Base-by-base conservation (phyloP, 148 eudicot species). In the Simmondsia chinensis region DNA sequence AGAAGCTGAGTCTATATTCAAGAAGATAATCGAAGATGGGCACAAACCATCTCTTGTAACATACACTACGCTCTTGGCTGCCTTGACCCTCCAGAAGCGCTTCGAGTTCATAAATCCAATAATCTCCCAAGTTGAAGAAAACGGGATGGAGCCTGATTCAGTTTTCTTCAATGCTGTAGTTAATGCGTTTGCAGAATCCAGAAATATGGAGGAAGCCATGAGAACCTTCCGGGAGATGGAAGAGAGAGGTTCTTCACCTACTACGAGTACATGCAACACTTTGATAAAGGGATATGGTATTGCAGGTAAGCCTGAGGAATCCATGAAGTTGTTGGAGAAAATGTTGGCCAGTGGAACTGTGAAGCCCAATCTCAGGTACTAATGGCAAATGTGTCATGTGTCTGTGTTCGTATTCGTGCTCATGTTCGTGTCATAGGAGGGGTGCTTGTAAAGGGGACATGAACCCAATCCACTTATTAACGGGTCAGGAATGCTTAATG, bases 21-120 rank as follows among this genome's bases (percentile, higher is more conserved):
- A 66, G 29, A 69, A 65, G 56, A 37, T 82, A 55, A 63, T 74
- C 39, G 55, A 63, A 44, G 66, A 56, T 22, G 93, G 93, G 28
- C 93, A 82, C 38, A 57, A 19, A 35, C 93, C 93, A 30, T 74
- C 93, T n/a, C 64, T 82, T 24, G 62, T 78, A 57, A 74, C 93
- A 36, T 82, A 71, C 76, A 82, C 85, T 19, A 82, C 85, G 37
- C 77, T 82, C 18, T 62, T 82, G 61, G 76, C 85, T 26, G 58
- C 71, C 35, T 66, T 75, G 46, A 82, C 93, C 8, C 38, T 54
- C 31, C 79, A 71, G 48, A 82, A 78, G 57, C 65, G 66, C 52
- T 80, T 72, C 26, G 60, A 70, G 20, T 57, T 45, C 33, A 69
- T 75, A 63, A 39, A 69, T 19, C 56, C 72, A 11, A 75, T 72